Evolutionary conservation across 805 yeast genomes (phyloP), one percentile per base, ranked within the genome.

Genomic region (Saccharomycopsis malanga): DNA sequence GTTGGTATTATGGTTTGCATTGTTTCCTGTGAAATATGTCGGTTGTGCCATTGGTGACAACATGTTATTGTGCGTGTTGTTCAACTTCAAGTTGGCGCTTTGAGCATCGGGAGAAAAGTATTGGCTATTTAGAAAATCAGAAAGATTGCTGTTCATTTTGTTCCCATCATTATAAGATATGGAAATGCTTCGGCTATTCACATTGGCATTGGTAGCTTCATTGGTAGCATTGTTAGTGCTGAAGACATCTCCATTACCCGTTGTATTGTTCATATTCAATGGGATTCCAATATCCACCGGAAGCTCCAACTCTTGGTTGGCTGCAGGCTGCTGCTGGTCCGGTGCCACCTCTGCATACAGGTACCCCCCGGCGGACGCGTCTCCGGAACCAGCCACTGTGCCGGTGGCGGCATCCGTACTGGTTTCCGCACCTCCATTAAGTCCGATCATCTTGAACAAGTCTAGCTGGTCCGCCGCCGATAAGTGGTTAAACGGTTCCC

Each of bases 51-150:
- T 27, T 27, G 30, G 30, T 9, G 30, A 27, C 10, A 27, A 12
- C 30, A 27, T 12, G 12, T 27, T 27, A 27, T 27, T 27, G 12
- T 27, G n/a, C n/a, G n/a, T 34, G 36, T 34, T 21, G 27, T 17
- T 24, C 35, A 23, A 18, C 3, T n/a, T n/a, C 6, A n/a, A 3
- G 17, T 21, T 12, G 17, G 40, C 25, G 18, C 22, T 30, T 7
- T 24, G 39, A 21, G 39, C 15, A 23, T 27, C 39, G 10, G 53
- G 53, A 14, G 54, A 46, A 21, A 50, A 48, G 23, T 47, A 47
- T 20, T 43, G 50, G 15, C n/a, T 34, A 22, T 44, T 36, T n/a
- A 50, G 37, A 25, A 46, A 22, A 44, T 40, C 46, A 17, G 43
- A 40, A n/a, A 36, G 22, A 17, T 36, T 45, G 22, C 23, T 34